Base-by-base conservation (phyloP, 495 filamentous ascomycete genomes). In the Hyaloscypha finlandica region DNA sequence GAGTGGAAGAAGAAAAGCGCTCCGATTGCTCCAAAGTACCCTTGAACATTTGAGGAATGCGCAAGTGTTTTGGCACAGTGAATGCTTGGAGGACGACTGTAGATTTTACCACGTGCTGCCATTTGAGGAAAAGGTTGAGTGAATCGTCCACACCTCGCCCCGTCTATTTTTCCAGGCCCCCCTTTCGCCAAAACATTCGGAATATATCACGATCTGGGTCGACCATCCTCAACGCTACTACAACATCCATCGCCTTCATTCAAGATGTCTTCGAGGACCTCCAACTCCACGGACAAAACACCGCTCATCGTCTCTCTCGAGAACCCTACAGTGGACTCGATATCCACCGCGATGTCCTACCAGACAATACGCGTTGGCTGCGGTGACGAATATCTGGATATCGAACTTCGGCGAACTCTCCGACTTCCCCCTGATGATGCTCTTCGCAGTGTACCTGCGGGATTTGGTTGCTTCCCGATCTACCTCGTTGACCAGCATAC, bases 381-480 rank as follows among this genome's bases (percentile, higher is more conserved):
- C 30, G 32, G n/a, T 29, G 32, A 59, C 19, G 56, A 59, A 20
- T 20, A 20, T 19, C 32, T 59, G 3, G 56, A 59, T 16, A 31
- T 59, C 25, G 56, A 59, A 30, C 22, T 61, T 14, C 59, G 31
- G 6, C 59, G 59, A 14, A 45, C 59, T 22, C 35, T 61, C 29
- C 33, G 59, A 14, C 35, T 61, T 20, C 62, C 62, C 12, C 19
- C 35, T 42, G 52, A 56, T 31, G 19, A 39, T 37, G 57, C 55
- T 5, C 11, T 25, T 29, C 33, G 32, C 55, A 42, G 30, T 32
- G 29, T 59, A 6, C 63, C 63, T 6, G n/a, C 54, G 6, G 29
- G 35, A 2, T 37, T 59, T 25, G 53, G 54, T 6, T 8, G 19
- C 22, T 65, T 65, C 29, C 63, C 63, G 31, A 30, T 65, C 19